Percentiles rank a stretch among this genome's conserved stretches.
These are phyloP conservation scores for Phytopythium montanum DNA, from an alignment of 352 stramenopile species.

Conservation along the genomic window DNA sequence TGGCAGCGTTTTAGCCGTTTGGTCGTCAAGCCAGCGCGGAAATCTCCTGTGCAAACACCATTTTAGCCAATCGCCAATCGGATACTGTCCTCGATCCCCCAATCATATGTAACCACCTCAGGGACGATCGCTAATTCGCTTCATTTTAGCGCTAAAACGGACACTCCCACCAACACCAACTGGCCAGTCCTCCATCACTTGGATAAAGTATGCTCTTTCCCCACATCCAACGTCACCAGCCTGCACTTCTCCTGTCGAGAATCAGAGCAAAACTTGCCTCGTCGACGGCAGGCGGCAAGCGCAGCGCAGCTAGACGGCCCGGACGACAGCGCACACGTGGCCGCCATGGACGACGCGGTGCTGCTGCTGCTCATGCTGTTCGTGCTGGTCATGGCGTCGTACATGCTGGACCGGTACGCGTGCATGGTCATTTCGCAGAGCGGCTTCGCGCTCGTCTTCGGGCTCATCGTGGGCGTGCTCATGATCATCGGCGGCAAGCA, in stretches of 20 bases:
- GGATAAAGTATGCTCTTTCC: constrained; percentile 1
- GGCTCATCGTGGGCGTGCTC: constrained; percentile 64
- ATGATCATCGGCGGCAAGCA: constrained; percentile 66
- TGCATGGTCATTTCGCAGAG: constrained; percentile 86
- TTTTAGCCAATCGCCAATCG: not conserved
- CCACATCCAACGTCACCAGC: not conserved
- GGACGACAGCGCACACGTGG: not conserved
- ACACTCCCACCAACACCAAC: not conserved
- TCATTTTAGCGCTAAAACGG: not conserved
- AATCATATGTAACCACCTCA: not conserved
- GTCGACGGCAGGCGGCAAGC: constrained; percentile 5
- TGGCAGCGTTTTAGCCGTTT: not conserved
- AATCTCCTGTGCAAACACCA: not conserved
- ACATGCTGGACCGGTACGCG: constrained; percentile 81
- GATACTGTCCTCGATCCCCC: not conserved
- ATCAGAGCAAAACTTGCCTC: constrained; percentile 8
- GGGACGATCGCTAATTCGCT: not conserved
- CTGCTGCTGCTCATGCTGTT: constrained; percentile 84
- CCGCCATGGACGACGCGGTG: constrained; percentile 76
- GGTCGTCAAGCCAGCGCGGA: constrained; percentile 1
- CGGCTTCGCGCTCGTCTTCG: constrained; percentile 81
- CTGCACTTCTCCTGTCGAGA: not conserved
- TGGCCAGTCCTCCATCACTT: constrained; percentile 2
- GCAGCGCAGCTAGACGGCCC: constrained; percentile 1
- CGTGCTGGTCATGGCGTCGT: constrained; percentile 86